Base-by-base conservation (phyloP, 495 filamentous ascomycete species). In the Aspergillus cavernicola region DNA sequence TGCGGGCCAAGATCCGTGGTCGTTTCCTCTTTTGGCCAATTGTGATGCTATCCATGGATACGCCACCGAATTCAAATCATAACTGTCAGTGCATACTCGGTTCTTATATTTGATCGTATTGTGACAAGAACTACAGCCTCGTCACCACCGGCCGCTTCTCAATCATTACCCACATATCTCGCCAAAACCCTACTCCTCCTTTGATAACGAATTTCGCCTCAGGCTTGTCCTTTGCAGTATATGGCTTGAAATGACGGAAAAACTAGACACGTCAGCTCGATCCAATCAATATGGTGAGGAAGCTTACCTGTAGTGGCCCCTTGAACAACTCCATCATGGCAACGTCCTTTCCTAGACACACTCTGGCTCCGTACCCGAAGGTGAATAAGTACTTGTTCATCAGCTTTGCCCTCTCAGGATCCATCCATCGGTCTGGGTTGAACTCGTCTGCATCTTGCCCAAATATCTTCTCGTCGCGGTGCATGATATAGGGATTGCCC, bases 251-350 rank as follows among this genome's bases (percentile, higher is more conserved):
- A 10, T 56, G 55, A 11, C 71, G 69, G 60, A 72, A 71, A 58
- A 72, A 70, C 69, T 74, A 49, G 12, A 37, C 4, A 38, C 22
- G 35, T 58, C 20, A 60, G 58, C 40, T 2, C 22, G 33, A 26
- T 33, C 37, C 11, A 32, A 36, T 18, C 26, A 43, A 22, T 11
- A 43, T 26, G 51, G 28, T 6, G 33, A 42, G 33, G 18, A 39
- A 50, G 60, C 66, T 42, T 63, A 80, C 76, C 66, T 76, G 71
- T 38, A 80, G 57, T 9, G 72, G 70, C 23, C 63, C 68, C 66
- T 81, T 81, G 50, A 76, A 80, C 53, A 84, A 56, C 65, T 85
- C 80, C 68, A 80, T 76, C 61, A 78, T 66, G 4, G 80, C 80
- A 59, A 85, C 74, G 56, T 75, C 71, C 53, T 64, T 73, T 0